Conservation (phyloP, 345 rosid species). For the Pistacia atlantica region DNA sequence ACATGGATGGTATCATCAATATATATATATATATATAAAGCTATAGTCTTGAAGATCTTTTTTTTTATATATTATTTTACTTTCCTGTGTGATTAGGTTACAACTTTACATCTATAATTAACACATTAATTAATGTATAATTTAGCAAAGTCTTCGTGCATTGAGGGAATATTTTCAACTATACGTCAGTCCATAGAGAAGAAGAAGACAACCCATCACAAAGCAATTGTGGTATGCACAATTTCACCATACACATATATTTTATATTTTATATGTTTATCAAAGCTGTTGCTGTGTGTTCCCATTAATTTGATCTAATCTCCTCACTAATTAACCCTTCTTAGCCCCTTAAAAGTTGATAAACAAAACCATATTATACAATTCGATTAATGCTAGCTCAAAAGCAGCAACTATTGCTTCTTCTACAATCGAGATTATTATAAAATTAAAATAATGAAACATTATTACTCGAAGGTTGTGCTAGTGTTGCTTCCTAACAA, state of each 20-base stretch:
- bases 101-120: not conserved
- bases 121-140: not conserved
- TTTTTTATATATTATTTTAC: not conserved
- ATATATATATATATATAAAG: not conserved
- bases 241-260: not conserved
- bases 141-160: not conserved
- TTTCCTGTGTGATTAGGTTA: conserved; percentile 15
- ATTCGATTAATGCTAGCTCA: too few species aligned
- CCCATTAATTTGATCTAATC: too few species aligned
- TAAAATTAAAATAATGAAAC: too few species aligned
- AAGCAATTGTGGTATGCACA: not conserved
- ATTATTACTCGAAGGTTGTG: not conserved
- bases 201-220: not conserved
- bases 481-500: not conserved
- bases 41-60: not conserved
- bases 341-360: too few species aligned
- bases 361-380: too few species aligned
- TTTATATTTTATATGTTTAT: not conserved
- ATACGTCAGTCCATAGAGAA: not conserved
- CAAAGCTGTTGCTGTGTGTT: not conserved
- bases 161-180: conserved; percentile 16
- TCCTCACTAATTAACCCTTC: too few species aligned
- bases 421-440: too few species aligned
- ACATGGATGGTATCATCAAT: not conserved
- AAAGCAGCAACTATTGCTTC: too few species aligned